Conservation (phyloP, 345 rosid species). For the Citrus glauca region DNA sequence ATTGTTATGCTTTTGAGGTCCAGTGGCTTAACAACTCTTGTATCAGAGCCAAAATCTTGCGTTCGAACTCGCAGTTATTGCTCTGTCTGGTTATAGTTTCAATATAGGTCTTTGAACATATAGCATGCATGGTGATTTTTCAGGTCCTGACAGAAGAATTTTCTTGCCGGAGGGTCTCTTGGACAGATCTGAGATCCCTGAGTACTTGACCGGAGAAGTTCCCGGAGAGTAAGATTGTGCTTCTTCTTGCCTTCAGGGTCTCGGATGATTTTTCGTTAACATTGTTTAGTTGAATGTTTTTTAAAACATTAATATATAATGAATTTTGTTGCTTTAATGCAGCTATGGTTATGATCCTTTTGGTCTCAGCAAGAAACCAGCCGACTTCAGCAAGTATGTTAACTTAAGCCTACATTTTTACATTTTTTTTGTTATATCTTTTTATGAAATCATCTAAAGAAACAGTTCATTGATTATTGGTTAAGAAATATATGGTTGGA, state of each 20-base stretch:
- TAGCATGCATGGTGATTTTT: conserved; percentile 3
- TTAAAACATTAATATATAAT: neutral
- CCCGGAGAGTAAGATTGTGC: conserved; percentile 74
- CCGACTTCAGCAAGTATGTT: conserved; percentile 77
- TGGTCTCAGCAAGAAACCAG: conserved; percentile 95
- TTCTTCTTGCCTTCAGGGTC: neutral
- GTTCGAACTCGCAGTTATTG: neutral
- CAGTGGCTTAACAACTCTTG: neutral
- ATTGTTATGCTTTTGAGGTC: neutral
- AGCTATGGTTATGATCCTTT: conserved; percentile 98
- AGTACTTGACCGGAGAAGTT: conserved; percentile 93
- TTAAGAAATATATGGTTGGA: neutral
- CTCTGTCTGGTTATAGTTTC: neutral
- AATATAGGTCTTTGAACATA: neutral
- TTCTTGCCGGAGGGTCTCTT: conserved; percentile 93
- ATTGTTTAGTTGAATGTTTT: neutral
- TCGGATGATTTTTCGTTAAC: neutral
- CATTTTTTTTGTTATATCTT: neutral
- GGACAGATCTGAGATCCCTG: conserved; percentile 95
- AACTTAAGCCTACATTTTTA: neutral
- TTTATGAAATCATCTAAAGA: neutral
- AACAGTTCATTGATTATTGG: neutral
- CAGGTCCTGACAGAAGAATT: conserved; percentile 96
- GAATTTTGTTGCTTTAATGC: conserved; percentile 16
- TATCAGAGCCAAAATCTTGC: neutral